Conservation (phyloP, 148 eudicot species). For the Chenopodium album region DNA sequence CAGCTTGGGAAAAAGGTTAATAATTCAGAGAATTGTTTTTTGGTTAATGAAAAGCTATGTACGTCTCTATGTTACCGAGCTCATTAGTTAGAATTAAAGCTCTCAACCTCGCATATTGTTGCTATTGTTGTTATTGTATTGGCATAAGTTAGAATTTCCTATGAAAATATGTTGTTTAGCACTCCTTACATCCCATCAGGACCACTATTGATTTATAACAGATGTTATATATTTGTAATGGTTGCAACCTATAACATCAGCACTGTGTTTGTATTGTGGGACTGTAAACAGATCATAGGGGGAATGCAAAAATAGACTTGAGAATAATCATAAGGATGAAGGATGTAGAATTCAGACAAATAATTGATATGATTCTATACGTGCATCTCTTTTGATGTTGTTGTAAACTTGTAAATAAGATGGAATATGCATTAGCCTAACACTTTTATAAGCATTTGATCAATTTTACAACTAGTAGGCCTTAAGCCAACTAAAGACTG, state of each 20-base stretch:
- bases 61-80: no score
- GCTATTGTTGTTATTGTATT: background rate
- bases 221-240: no score
- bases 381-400: background rate
- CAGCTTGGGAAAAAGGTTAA: no score
- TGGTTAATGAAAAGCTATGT: no score
- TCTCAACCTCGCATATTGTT: background rate
- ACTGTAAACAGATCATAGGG: no score
- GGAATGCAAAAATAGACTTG: background rate
- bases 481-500: background rate
- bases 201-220: background rate
- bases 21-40: no score
- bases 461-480: background rate
- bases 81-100: background rate
- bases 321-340: background rate
- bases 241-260: no score
- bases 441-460: background rate
- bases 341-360: no score
- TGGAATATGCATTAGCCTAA: no score
- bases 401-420: no score
- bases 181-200: background rate
- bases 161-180: background rate
- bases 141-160: no score
- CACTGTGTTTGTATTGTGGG: no score
- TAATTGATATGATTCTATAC: background rate